Evolutionary conservation across 2,329 filamentous ascomycete genomes (phyloP), one percentile per base, ranked within the genome.

Genomic region (Byssochlamys sp.): DNA sequence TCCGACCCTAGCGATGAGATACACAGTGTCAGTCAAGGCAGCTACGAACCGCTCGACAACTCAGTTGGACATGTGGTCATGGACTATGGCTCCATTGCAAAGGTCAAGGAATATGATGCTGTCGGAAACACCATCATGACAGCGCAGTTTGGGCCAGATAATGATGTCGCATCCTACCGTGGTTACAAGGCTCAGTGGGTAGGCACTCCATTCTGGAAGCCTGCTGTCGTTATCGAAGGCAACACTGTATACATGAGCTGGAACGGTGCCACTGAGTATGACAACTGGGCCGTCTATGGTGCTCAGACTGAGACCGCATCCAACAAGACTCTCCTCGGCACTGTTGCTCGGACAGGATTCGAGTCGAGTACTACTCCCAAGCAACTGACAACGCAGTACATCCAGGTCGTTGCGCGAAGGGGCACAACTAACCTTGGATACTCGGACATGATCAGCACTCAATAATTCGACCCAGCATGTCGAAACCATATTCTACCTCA

Each of bases 181-280:
- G 68, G 65, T 14, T 73, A 65, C 61, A 72, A 72, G 54, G 67
- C 63, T 56, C 57, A 66, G 28, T 74, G 71, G 72, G 63, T 64
- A 52, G 69, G 67, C 5, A 70, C 65, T 1, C 69, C 69, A 0
- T 67, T 65, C 61, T 69, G 66, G 61, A 39, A 60, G 48, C 69
- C 69, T 19, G 60, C 58, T n/a, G 31, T 67, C 4, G 62, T 66
- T 4, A 59, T 65, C 4, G 49, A 55, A 27, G 60, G 58, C 12
- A 61, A 57, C 39, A 53, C 58, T 19, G 58, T 72, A n/a, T 67
- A 68, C 58, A 73, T 74, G 68, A 74, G 71, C 63, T 73, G 71
- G 71, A 71, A 71, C 52, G 71, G 71, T 7, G 71, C 71, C 4
- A 73, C 71, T 0, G 72, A 73, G 59, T 67, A 73, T 53, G 63